A percentile compares a stretch with the other conserved stretches of the same genome.
Conservation (phyloP, 352 stramenopile genomes). For the Phytophthora europaea region DNA sequence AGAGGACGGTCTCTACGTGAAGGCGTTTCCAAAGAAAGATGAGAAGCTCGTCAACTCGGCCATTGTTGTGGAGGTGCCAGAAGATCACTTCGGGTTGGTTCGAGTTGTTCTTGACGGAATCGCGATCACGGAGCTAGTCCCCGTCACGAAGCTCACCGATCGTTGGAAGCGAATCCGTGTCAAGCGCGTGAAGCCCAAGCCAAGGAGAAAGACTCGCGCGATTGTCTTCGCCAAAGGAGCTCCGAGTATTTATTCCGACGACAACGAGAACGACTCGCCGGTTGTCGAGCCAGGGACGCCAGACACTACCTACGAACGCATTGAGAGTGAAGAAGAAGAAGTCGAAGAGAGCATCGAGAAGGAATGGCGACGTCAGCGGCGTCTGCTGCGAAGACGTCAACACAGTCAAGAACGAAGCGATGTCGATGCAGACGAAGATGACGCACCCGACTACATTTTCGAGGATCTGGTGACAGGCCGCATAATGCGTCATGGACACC, state of each 20-base stretch:
- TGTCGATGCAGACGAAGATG: constrained; percentile 7
- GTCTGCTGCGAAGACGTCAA: constrained; percentile 17
- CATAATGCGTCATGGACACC: constrained; percentile 40
- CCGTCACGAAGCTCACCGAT: constrained; percentile 66
- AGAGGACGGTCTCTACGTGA: constrained; percentile 69
- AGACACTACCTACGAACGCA: constrained; percentile 43
- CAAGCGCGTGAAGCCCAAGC: constrained; percentile 38
- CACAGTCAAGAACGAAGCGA: constrained; percentile 8
- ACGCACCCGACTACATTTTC: constrained; percentile 57
- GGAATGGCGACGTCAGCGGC: constrained; percentile 30
- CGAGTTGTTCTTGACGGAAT: constrained; percentile 71
- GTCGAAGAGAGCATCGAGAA: constrained; percentile 37
- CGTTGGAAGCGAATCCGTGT: constrained; percentile 74
- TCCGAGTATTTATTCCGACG: constrained; percentile 23
- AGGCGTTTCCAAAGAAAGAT: constrained; percentile 59
- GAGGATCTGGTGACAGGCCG: constrained; percentile 65
- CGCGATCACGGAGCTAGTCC: constrained; percentile 53
- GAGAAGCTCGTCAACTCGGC: constrained; percentile 62
- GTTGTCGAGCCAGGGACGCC: constrained; percentile 36
- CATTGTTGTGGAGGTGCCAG: constrained; percentile 60
- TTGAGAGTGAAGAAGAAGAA: constrained; percentile 47
- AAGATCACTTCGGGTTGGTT: constrained; percentile 71
- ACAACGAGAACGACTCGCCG: constrained; percentile 18
- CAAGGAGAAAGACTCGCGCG: constrained; percentile 45
- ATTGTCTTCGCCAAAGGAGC: constrained; percentile 59